Evolutionary conservation across 805 yeast genomes (phyloP), one percentile per base, ranked within the genome.

Genomic region (Wickerhamomyces chambardii): DNA sequence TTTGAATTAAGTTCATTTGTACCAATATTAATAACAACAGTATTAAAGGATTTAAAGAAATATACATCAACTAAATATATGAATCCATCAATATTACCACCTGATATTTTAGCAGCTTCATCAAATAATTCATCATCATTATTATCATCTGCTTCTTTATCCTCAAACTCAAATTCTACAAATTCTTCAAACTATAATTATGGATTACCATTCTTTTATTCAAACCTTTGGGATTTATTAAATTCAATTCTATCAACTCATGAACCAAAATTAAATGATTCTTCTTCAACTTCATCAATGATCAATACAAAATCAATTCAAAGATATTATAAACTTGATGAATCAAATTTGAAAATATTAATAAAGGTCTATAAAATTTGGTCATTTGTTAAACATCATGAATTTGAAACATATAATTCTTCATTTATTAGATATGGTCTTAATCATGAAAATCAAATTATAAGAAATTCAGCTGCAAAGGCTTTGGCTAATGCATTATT

Each of bases 31-130:
- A 33, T 57, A 14, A 35, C 55, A 7, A 37, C 49, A 2, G 30
- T 58, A 6, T 45, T 60, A 36, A 62, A 58, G 38, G 47, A 56
- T 16, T 30, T 64, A 17, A 63, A 60, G 37, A 61, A 61, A 35
- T 48, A 47, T 14, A 56, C 56, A 24, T 49, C 57, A 27, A 43
- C 42, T 22, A 60, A 57, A 36, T 43, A 57, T 31, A 31, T 46
- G 12, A 61, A 61, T 40, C 48, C 59, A 5, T 37, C 47, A 5
- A 49, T 48, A 28, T 46, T 53, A 43, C n/a, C n/a, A n/a, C n/a
- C n/a, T n/a, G n/a, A n/a, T n/a, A n/a, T n/a, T n/a, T n/a, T n/a
- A n/a, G n/a, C n/a, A n/a, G n/a, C n/a, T n/a, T n/a, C n/a, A n/a
- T n/a, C n/a, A n/a, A 57, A 52, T 12, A 37, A 45, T 8, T 32